phyloP scores from a whole-genome alignment of 2,329 filamentous ascomycete genomes.

The Alternaria gansuensis region DNA sequence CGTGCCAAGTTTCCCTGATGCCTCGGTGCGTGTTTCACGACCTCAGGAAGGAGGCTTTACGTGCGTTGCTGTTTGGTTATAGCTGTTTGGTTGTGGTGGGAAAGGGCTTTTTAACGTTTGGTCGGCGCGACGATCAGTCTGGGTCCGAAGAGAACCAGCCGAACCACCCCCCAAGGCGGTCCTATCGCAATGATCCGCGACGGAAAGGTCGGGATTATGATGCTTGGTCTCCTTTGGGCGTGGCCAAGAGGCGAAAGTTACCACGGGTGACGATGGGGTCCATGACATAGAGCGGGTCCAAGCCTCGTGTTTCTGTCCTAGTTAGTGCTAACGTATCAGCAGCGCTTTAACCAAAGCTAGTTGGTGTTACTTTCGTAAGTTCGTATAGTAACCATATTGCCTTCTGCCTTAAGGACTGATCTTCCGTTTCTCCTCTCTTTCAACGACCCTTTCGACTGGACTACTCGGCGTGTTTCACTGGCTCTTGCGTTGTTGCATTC shows the following conservation, averaged over 20 bases:
- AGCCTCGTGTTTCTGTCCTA: conserved; percentile 24
- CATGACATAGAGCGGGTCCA: conserved; percentile 16
- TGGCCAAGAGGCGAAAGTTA: conserved; percentile 16
- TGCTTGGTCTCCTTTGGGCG: conserved; percentile 8
- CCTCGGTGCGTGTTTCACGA: conserved; percentile 2
- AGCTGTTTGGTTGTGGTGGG: not conserved
- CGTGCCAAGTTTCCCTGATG: conserved; percentile 20
- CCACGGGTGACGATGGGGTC: conserved; percentile 3
- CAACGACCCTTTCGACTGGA: not conserved
- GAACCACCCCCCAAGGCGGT: not conserved
- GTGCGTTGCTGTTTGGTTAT: not conserved
- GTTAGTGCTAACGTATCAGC: conserved; percentile 26
- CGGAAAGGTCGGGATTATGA: conserved; percentile 15
- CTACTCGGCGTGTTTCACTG: conserved; percentile 8
- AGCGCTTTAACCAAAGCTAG: conserved; percentile 10
- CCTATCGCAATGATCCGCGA: conserved; percentile 12
- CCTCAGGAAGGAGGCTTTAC: not conserved
- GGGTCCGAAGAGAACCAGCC: not conserved
- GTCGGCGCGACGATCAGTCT: not conserved
- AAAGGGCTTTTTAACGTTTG: not conserved
- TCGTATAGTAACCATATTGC: conserved; percentile 11
- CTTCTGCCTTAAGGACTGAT: conserved; percentile 29
- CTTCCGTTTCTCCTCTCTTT: conserved; percentile 10
- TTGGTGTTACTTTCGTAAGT: not conserved
- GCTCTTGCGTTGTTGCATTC: conserved; percentile 5